Evolutionary conservation across 306 rosid genomes (phyloP).

Genomic region (Cucumis melo): DNA sequence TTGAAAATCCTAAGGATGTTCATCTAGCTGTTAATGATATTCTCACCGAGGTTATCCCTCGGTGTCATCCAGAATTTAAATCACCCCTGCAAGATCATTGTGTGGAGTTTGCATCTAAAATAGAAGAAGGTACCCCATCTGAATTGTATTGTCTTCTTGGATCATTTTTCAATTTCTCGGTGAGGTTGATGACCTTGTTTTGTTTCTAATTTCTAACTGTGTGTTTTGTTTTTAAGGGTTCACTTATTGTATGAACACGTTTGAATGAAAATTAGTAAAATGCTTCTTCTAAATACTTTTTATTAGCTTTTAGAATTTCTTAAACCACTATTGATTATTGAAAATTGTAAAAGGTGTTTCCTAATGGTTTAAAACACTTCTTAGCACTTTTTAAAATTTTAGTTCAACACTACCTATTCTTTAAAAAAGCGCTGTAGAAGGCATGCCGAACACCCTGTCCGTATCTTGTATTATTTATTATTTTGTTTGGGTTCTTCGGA

Average conservation of each 20-base stretch:
- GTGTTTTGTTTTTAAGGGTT: not conserved
- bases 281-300: not conserved
- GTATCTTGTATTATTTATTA: slow-evolving; percentile 3
- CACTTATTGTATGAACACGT: not conserved
- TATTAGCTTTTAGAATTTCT: not conserved
- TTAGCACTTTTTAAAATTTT: not conserved
- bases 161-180: not conserved
- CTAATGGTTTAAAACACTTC: not conserved
- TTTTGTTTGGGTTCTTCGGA: slow-evolving; percentile 8
- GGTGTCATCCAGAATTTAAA: not conserved
- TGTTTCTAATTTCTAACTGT: not conserved
- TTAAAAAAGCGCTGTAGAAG: not conserved
- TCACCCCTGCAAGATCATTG: slow-evolving; percentile 1
- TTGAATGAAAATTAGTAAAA: not conserved
- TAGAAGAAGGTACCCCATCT: slow-evolving; percentile 5
- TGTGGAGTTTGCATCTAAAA: not conserved
- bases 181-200: not conserved
- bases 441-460: not conserved
- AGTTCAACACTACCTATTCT: not conserved
- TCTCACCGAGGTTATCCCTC: slow-evolving; percentile 53
- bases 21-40: slow-evolving; percentile 52
- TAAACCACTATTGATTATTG: not conserved
- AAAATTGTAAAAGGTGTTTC: not conserved
- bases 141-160: not conserved
- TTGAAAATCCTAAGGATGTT: slow-evolving; percentile 61